Evolutionary conservation across 495 filamentous ascomycete genomes (phyloP).

Genomic region (Penicillium mononematosum): DNA sequence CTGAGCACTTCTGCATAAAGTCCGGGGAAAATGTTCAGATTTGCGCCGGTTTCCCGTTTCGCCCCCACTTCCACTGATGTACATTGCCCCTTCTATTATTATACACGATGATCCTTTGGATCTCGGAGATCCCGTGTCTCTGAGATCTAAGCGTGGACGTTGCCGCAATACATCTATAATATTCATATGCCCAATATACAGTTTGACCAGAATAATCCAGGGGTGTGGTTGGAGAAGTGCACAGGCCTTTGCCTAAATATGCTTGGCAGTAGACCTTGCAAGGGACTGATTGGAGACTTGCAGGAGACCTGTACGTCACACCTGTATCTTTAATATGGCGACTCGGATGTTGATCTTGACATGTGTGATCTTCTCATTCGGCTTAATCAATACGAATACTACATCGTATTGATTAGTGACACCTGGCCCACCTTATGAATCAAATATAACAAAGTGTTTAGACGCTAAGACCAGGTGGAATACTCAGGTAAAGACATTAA

Average conservation of each 20-base stretch:
- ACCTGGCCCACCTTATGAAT: neutral
- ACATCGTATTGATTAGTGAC: neutral
- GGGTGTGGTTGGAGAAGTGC: neutral
- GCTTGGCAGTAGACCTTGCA: slow-evolving; percentile 7
- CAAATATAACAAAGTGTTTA: neutral
- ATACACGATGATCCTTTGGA: neutral
- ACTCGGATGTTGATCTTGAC: neutral
- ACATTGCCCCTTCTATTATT: neutral
- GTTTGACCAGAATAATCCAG: neutral
- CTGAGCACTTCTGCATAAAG: neutral
- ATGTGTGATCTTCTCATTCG: slow-evolving; percentile 6
- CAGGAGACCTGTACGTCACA: neutral
- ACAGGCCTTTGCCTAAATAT: neutral
- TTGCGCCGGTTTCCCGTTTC: neutral
- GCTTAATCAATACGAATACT: neutral
- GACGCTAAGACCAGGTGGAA: too few species aligned
- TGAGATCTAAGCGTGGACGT: slow-evolving; percentile 11
- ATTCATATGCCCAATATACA: neutral
- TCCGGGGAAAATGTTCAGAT: neutral
- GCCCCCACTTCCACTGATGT: neutral
- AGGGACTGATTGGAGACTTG: slow-evolving; percentile 1
- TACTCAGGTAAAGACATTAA: neutral
- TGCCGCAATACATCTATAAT: neutral
- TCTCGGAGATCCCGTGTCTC: slow-evolving; percentile 1
- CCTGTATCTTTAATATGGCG: neutral